phyloP scores from a whole-genome alignment of 495 filamentous ascomycete species.

The Lasiosphaeriaceae sp. region DNA sequence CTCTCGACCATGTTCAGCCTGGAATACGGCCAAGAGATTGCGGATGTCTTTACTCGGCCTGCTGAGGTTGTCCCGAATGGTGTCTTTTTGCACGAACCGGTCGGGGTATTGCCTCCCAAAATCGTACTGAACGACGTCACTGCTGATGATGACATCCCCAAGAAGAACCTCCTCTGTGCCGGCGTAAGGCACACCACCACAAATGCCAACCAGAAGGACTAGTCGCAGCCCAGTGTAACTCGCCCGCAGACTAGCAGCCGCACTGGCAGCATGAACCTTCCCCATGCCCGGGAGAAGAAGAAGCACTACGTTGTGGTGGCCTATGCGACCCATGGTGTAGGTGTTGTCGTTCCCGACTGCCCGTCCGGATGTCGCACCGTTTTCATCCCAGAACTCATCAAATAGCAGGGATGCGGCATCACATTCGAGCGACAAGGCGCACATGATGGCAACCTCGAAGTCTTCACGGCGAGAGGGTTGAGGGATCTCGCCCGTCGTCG shows the following conservation, averaged over 20 bases:
- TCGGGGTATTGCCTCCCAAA: slow-evolving; percentile 34
- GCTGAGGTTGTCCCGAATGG: slow-evolving; percentile 26
- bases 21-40: slow-evolving; percentile 19
- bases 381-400: slow-evolving; percentile 26
- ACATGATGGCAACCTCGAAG: slow-evolving; percentile 34
- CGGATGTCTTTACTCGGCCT: slow-evolving; percentile 30
- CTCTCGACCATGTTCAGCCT: slow-evolving; percentile 5
- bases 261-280: slow-evolving; percentile 26
- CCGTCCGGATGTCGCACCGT: slow-evolving; percentile 19
- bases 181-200: slow-evolving; percentile 24
- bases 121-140: slow-evolving; percentile 30
- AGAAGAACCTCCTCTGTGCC: slow-evolving; percentile 27
- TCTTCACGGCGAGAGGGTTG: slow-evolving; percentile 4
- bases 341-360: slow-evolving; percentile 25
- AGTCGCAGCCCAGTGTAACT: slow-evolving; percentile 26
- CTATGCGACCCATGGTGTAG: slow-evolving; percentile 36
- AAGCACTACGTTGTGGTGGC: slow-evolving; percentile 33
- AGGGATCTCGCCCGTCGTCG: too few relatives aligned
- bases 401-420: slow-evolving; percentile 23
- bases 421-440: slow-evolving; percentile 28
- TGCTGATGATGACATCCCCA: slow-evolving; percentile 45
- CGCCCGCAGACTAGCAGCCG: slow-evolving; percentile 22
- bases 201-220: slow-evolving; percentile 29
- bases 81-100: slow-evolving; percentile 27
- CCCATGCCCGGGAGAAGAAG: slow-evolving; percentile 30